Conservation (phyloP, 2,329 filamentous ascomycete species). For the Sclerotinia nivalis region DNA sequence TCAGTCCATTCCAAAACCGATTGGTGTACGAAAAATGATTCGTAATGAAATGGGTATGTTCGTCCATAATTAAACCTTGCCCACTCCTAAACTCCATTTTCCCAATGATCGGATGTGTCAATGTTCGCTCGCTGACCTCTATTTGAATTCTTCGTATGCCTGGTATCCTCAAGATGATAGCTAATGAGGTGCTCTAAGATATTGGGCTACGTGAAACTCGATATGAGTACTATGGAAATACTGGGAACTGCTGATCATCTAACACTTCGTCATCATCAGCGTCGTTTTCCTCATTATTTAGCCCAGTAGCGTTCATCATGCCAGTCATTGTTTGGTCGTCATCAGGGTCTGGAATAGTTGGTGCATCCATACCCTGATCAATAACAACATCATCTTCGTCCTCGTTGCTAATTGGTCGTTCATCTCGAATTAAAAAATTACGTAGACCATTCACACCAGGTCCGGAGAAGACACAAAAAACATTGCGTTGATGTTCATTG, state of each 20-base stretch:
- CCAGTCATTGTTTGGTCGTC: conserved; percentile 24
- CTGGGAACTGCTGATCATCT: conserved; percentile 8
- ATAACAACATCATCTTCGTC: conserved; percentile 57
- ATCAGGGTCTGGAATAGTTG: conserved; percentile 29
- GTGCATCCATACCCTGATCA: conserved; percentile 38
- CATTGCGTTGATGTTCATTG: conserved; percentile 88
- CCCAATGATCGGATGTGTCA: background rate
- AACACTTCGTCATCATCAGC: conserved; percentile 9
- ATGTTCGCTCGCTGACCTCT: background rate
- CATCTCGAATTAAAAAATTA: conserved; percentile 75
- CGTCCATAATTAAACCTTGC: conserved; percentile 4
- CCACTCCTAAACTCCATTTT: conserved; percentile 13
- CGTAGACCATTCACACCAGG: conserved; percentile 77
- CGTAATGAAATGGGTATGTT: conserved; percentile 16
- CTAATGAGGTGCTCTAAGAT: background rate
- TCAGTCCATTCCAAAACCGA: conserved; percentile 5
- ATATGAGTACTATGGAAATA: conserved; percentile 7
- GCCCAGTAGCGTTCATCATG: conserved; percentile 15
- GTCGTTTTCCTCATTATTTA: conserved; percentile 11
- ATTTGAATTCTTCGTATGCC: background rate
- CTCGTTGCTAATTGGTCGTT: conserved; percentile 77
- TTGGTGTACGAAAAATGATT: background rate
- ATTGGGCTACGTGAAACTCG: background rate
- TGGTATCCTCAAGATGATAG: background rate
- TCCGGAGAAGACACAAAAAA: conserved; percentile 97